Percentiles rank a stretch among this genome's conserved stretches.
phyloP scores from a whole-genome alignment of 257 asterid genomes.

The Phtheirospermum japonicum region DNA sequence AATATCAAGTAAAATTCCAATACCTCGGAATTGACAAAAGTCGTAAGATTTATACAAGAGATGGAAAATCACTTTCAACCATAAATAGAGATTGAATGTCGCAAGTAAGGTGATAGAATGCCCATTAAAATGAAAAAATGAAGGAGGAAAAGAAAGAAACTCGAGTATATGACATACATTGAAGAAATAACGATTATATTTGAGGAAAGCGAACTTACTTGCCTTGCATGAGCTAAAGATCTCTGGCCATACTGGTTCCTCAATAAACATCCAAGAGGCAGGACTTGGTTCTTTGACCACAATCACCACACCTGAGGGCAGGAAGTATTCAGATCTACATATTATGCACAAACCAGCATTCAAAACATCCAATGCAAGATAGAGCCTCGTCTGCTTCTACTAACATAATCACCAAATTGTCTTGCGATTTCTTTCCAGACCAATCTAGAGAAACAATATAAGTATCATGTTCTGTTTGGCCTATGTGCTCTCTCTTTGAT shows the following conservation, averaged over 20 bases:
- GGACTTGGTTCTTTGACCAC: constrained; percentile 9
- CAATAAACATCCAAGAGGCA: too few species aligned
- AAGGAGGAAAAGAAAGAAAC: background rate
- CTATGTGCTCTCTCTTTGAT: constrained; percentile 26
- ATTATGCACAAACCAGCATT: constrained; percentile 8
- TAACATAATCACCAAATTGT: constrained; percentile 3
- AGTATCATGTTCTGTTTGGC: background rate
- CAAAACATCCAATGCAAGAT: background rate
- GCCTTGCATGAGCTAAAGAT: constrained; percentile 1
- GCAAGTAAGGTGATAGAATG: too few species aligned
- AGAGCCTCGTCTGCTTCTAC: constrained; percentile 5
- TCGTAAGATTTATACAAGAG: background rate
- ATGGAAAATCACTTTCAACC: background rate
- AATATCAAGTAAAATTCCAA: background rate
- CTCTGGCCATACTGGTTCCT: constrained; percentile 1
- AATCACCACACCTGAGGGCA: constrained; percentile 9
- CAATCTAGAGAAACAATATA: constrained; percentile 13
- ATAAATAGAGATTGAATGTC: too few species aligned
- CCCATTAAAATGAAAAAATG: background rate
- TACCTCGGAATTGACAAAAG: background rate
- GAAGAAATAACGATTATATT: background rate
- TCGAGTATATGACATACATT: background rate
- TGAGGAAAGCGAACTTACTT: too few species aligned
- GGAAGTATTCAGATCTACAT: background rate
- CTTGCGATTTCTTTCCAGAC: background rate